Evolutionary conservation across 108 stramenopile genomes (phyloP).

Genomic region (Bacterosira constricta): DNA sequence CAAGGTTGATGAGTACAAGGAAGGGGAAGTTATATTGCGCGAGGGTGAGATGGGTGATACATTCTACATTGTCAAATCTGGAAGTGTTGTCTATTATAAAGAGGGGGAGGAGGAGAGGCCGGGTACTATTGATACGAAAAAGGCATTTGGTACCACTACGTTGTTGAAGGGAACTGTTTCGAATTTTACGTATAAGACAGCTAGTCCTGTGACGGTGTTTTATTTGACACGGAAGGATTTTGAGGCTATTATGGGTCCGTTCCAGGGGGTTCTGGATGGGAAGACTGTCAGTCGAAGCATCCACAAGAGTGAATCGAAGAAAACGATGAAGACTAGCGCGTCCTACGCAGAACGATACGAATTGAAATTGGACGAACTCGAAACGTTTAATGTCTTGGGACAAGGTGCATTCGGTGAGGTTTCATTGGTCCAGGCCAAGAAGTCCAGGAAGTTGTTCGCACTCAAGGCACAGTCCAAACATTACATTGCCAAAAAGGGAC

Average conservation of each 20-base stretch:
- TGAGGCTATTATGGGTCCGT: constrained; percentile 54
- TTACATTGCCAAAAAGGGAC: constrained; percentile 56
- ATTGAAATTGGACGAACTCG: constrained; percentile 13
- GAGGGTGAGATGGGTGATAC: constrained; percentile 88
- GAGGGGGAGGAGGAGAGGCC: constrained; percentile 49
- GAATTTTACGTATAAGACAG: constrained; percentile 54
- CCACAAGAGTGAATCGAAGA: constrained; percentile 5
- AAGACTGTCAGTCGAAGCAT: constrained; percentile 2
- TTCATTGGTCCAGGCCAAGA: constrained; percentile 34
- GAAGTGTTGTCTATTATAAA: constrained; percentile 55
- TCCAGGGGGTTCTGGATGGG: constrained; percentile 61
- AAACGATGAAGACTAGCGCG: constrained; percentile 27
- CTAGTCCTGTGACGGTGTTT: constrained; percentile 59
- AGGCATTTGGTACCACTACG: constrained; percentile 70
- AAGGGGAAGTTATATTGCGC: constrained; percentile 80
- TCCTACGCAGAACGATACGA: constrained; percentile 20
- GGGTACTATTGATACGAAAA: constrained; percentile 25
- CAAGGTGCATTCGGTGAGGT: constrained; percentile 51
- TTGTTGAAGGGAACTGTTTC: constrained; percentile 70
- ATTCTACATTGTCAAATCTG: constrained; percentile 82
- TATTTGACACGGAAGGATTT: constrained; percentile 62
- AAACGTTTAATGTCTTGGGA: constrained; percentile 35
- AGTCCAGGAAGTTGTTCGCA: constrained; percentile 52
- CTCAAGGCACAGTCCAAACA: constrained; percentile 73
- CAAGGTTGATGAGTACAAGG: constrained; percentile 56